Base-by-base conservation (phyloP, 768 basidiomycete species). In the Rubroboletus pulcherrimus region DNA sequence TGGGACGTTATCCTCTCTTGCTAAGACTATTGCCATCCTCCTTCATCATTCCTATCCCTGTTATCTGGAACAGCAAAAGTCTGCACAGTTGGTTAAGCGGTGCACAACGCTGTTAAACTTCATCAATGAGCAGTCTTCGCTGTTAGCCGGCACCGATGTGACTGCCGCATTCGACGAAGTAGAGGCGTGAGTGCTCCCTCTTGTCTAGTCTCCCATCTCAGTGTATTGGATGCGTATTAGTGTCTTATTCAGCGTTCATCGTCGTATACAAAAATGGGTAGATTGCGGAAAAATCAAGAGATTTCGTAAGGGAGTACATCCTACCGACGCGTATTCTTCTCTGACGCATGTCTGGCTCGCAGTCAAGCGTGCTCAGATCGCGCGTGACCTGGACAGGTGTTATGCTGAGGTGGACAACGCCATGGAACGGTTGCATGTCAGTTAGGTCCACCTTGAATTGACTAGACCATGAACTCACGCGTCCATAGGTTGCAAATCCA, bases 281-380 rank as follows among this genome's bases (percentile, higher is more conserved):
- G 60, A 64, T 19, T 77, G 75, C 55, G 75, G 68, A 53, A 69
- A 67, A 42, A 53, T 80, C 26, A 62, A 65, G 51, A 68, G 72
- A 24, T 74, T 78, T 49, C 49, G 82, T 81, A 52, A 64, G 77
- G 55, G 19, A 17, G 1, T 37, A 33, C 33, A 4, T 33, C 43
- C 34, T 51, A 9, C 53, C 21, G 15, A n/a, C 5, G 37, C 15
- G 43, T 3, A 38, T 35, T 11, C 21, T 24, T 29, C 15, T 59
- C 52, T 68, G 40, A 67, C 30, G 9, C 21, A 1, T 21, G 12
- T 33, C 8, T 19, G 21, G 12, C 7, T 45, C 29, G 5, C 37
- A 83, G 82, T 78, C 31, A 80, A 74, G 51, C 77, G 68, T 29
- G 64, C 65, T 2, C 78, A 80, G 21, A 81, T 83, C 37, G 75